Evolutionary conservation across 75 land plant species (phyloP).

Genomic region (Picea glauca): DNA sequence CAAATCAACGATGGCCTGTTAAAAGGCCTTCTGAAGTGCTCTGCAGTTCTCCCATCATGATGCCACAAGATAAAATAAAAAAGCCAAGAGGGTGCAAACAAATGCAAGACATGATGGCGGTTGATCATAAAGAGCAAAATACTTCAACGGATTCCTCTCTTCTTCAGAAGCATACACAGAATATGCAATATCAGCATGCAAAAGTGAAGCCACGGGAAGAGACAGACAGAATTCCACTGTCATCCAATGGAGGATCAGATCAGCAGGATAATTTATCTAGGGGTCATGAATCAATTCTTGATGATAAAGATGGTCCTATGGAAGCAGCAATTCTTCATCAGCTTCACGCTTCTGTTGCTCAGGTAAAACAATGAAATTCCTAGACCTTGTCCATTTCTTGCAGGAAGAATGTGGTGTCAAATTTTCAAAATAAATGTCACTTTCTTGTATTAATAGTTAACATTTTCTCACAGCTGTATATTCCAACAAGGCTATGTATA

Average conservation of each 20-base stretch:
- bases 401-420: background rate
- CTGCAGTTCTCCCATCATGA: slow-evolving; percentile 34
- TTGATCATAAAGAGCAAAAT: slow-evolving; percentile 66
- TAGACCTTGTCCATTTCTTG: background rate
- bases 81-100: slow-evolving; percentile 68
- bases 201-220: background rate
- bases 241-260: background rate
- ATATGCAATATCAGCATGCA: slow-evolving; percentile 8
- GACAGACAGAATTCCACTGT: background rate
- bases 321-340: slow-evolving; percentile 51
- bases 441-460: background rate
- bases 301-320: slow-evolving; percentile 26
- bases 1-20: slow-evolving; percentile 17
- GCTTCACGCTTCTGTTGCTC: slow-evolving; percentile 48
- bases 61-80: slow-evolving; percentile 83
- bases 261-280: background rate
- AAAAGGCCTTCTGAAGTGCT: slow-evolving; percentile 19
- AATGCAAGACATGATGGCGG: slow-evolving; percentile 75
- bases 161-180: slow-evolving; percentile 8
- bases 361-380: slow-evolving; percentile 34
- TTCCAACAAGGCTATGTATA: slow-evolving; percentile 62
- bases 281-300: slow-evolving; percentile 10
- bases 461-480: slow-evolving; percentile 55
- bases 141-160: slow-evolving; percentile 20
- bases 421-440: background rate